A percentile compares a stretch with the other conserved stretches of the same genome.
phyloP scores from a whole-genome alignment of 306 rosid genomes.

The Sechiopsis laciniata region DNA sequence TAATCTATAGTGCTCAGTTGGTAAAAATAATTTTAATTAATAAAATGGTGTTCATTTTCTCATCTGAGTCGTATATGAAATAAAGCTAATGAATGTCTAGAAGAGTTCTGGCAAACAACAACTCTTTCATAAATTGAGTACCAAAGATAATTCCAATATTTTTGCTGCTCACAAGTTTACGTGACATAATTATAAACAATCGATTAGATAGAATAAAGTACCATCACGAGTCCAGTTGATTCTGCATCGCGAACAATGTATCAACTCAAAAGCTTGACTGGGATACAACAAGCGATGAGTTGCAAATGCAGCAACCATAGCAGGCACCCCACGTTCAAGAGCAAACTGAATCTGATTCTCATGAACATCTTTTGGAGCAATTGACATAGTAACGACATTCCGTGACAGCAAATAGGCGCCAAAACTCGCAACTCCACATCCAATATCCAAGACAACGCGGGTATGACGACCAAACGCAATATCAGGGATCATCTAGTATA shows the following conservation, averaged over 20 bases:
- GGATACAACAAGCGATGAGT: conserved; percentile 63
- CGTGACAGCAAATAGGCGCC: conserved; percentile 75
- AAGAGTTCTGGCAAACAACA: background rate
- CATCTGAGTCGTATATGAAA: background rate
- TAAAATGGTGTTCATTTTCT: background rate
- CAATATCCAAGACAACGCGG: conserved; percentile 71
- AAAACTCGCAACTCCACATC: conserved; percentile 88
- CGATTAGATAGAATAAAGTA: conserved; percentile 26
- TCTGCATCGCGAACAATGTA: conserved; percentile 86
- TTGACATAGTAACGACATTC: conserved; percentile 62
- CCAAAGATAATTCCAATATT: background rate
- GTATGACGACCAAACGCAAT: conserved; percentile 62
- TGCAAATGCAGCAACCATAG: conserved; percentile 63
- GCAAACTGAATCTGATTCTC: conserved; percentile 92
- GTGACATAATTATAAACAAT: conserved; percentile 3
- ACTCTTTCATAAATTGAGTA: background rate
- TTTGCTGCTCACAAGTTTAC: background rate
- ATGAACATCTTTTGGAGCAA: conserved; percentile 78
- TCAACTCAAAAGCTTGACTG: conserved; percentile 89
- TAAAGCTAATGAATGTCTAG: background rate
- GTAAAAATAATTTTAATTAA: no score
- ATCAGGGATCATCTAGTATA: conserved; percentile 64
- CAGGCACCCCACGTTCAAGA: conserved; percentile 93
- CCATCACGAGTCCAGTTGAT: conserved; percentile 87
- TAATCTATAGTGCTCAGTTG: no score